Base-by-base conservation (phyloP, 176 grass and related monocot genomes). In the Musa troglodytarum region DNA sequence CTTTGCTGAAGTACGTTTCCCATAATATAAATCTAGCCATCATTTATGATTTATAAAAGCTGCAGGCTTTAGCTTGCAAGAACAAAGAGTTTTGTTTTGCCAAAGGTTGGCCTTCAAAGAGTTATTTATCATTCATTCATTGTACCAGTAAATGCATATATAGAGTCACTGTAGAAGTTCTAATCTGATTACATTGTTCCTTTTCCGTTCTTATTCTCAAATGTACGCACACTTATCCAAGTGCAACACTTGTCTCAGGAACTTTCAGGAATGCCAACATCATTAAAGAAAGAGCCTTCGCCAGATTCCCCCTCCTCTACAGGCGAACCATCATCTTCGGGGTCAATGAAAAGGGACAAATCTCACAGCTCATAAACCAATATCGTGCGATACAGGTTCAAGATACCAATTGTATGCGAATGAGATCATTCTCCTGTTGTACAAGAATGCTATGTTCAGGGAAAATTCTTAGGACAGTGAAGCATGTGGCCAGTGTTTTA, bases 261-360 rank as follows among this genome's bases (percentile, higher is more conserved):
- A 93, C n/a, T 98, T 87, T 91, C 94, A 63, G 94, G 94, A 73
- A 85, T 98, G 85, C 75, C 88, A 23, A 85, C 90, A 24, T 80
- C 86, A 56, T 81, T 98, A 68, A 93, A 89, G 80, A 88, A 87
- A 82, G 88, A 93, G 34, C 63, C 83, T 17, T 78, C 80, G 25
- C 86, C 92, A 51, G 80, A 83, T 69, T 91, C 90, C 19, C 86
- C 90, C 2, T 88, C 87, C 69, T 93, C 88, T 73, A 79, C 79
- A 9, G 87, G 83, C 23, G 94, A 91, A 81, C 87, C 90, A 54
- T 98, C 90, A 15, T 93, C 90, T 25, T 98, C 94, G 17, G 88
- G 86, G 75, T 85, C 86, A 69, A 89, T 80, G 69, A 93, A 89
- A 82, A 83, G 79, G 63, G 85, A 90, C 25, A 80, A 83, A 86